These are phyloP conservation scores for Suillus clintonianus DNA, from an alignment of 768 basidiomycete species.

Conservation along the genomic window DNA sequence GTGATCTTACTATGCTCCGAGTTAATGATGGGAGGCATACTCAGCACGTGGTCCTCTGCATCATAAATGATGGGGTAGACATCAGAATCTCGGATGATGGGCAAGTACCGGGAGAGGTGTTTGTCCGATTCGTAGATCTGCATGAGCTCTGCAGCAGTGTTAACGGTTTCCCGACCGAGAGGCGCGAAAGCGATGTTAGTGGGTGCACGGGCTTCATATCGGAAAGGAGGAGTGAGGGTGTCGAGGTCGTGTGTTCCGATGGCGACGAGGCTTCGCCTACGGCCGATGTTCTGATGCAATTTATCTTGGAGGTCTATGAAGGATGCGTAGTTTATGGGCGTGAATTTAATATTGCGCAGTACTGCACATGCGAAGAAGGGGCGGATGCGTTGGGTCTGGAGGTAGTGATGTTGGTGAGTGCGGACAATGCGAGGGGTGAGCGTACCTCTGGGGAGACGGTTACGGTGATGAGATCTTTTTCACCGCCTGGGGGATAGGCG, in stretches of 20 bases:
- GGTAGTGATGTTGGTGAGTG: not conserved
- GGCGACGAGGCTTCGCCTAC: constrained; percentile 86
- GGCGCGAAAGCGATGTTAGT: constrained; percentile 91
- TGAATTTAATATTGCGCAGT: constrained; percentile 88
- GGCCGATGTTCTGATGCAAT: constrained; percentile 93
- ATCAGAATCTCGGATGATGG: constrained; percentile 91
- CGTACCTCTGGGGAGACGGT: constrained; percentile 74
- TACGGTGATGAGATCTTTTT: constrained; percentile 64
- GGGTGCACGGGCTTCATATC: constrained; percentile 80
- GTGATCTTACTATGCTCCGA: constrained; percentile 98
- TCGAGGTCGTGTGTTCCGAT: constrained; percentile 98
- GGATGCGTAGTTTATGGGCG: constrained; percentile 84
- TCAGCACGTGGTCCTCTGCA: constrained; percentile 79
- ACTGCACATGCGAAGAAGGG: constrained; percentile 91
- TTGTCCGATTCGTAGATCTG: constrained; percentile 94
- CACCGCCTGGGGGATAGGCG: constrained; percentile 69
- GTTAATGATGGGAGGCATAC: constrained; percentile 98
- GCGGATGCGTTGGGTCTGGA: constrained; percentile 77
- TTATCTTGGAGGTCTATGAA: constrained; percentile 99
- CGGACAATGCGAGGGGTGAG: constrained; percentile 6
- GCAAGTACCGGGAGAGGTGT: constrained; percentile 86
- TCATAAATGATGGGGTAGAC: constrained; percentile 99
- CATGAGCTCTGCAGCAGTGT: constrained; percentile 92
- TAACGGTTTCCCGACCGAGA: constrained; percentile 73
- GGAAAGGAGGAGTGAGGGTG: constrained; percentile 83